Conservation (phyloP, 176 grass and related monocot genomes). For the Oryza meridionalis region DNA sequence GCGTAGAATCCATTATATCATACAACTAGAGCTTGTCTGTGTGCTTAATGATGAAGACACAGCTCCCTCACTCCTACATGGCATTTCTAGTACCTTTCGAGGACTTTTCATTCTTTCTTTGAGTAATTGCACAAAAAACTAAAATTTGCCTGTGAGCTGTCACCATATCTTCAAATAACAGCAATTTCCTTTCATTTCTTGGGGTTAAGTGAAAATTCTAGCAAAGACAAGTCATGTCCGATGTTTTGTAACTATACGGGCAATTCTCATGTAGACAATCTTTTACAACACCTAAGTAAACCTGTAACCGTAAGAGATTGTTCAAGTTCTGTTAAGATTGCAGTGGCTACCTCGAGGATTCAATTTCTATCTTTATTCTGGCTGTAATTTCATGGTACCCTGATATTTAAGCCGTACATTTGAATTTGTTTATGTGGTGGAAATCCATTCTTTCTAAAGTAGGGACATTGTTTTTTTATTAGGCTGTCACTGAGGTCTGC, state of each 20-base stretch:
- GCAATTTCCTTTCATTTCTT: background rate
- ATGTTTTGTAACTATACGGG: background rate
- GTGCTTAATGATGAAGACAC: too few species aligned
- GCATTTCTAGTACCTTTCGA: background rate
- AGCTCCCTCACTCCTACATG: too few species aligned
- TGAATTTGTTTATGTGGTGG: constrained; percentile 20
- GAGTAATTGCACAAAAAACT: background rate
- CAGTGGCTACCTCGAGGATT: background rate
- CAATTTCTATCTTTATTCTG: background rate
- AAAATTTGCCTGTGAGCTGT: background rate
- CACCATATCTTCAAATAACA: background rate
- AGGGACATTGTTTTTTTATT: constrained; percentile 6
- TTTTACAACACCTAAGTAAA: background rate
- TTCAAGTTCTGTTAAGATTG: background rate
- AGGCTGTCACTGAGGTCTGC: constrained; percentile 54
- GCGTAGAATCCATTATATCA: too few species aligned
- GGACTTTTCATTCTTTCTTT: background rate
- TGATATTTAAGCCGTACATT: background rate
- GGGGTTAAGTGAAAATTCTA: background rate
- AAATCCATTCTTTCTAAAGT: background rate
- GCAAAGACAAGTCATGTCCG: background rate
- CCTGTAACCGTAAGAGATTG: background rate
- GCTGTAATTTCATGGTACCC: background rate
- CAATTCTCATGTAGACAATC: background rate
- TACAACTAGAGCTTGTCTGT: too few species aligned